These are phyloP conservation scores for Heliamphora exappendiculata DNA, from an alignment of 148 eudicot species.

Conservation along the genomic window DNA sequence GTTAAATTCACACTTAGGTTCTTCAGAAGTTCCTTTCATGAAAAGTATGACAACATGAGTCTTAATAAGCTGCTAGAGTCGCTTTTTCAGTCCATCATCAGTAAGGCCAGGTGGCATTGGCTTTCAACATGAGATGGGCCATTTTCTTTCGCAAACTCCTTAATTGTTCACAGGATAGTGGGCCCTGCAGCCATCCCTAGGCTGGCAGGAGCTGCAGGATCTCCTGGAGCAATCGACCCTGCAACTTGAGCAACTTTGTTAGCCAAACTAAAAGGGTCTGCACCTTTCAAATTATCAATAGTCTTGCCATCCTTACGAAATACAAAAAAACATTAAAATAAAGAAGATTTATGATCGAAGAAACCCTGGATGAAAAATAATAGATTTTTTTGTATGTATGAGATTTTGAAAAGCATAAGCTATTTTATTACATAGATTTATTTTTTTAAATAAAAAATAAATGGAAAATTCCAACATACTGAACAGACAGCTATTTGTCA, in stretches of 20 bases:
- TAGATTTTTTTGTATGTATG: background rate
- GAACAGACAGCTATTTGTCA: background rate
- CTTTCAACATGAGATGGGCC: conserved; percentile 25
- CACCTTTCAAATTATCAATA: conserved; percentile 90
- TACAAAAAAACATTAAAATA: background rate
- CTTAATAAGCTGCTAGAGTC: conserved; percentile 48
- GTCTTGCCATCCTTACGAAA: conserved; percentile 62
- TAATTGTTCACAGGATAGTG: conserved; percentile 57
- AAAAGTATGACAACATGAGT: conserved; percentile 84
- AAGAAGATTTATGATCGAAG: background rate
- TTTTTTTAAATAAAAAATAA: background rate
- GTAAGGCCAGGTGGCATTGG: conserved; percentile 23
- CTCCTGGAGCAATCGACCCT: conserved; percentile 53
- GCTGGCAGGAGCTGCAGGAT: conserved; percentile 89
- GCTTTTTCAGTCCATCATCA: conserved; percentile 39
- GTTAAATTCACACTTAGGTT: conserved; percentile 88
- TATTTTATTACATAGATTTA: background rate
- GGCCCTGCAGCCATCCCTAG: conserved; percentile 95
- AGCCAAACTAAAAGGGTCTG: conserved; percentile 88
- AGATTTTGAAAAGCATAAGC: background rate
- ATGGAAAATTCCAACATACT: background rate
- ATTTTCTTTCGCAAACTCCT: conserved; percentile 53
- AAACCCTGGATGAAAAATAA: too few relatives aligned
- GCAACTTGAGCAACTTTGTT: conserved; percentile 88
- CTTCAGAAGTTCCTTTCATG: conserved; percentile 92